Conservation (phyloP, 768 basidiomycete genomes). For the Agaricus bisporus region DNA sequence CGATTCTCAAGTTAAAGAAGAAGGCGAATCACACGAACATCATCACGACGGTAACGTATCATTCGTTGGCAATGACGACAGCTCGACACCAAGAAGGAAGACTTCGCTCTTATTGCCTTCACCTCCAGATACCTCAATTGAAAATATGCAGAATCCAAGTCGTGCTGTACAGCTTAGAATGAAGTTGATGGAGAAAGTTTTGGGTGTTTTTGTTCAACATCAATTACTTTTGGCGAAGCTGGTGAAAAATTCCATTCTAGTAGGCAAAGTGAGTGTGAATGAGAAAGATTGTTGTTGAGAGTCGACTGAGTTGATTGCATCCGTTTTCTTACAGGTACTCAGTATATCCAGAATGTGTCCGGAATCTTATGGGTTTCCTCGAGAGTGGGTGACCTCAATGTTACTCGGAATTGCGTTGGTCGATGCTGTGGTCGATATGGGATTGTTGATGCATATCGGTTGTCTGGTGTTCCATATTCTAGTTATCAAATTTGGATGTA, state of each 20-base stretch:
- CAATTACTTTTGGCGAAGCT: neutral
- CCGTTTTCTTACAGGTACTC: constrained; percentile 11
- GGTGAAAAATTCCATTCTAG: constrained; percentile 10
- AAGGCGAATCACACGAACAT: neutral
- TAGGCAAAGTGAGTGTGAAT: constrained; percentile 11
- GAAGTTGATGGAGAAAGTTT: neutral
- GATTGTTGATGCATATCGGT: constrained; percentile 8
- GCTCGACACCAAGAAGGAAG: neutral
- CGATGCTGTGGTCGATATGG: constrained; percentile 11
- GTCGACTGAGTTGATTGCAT: too few relatives aligned
- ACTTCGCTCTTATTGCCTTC: neutral
- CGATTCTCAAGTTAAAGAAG: neutral
- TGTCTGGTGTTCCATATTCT: constrained; percentile 10
- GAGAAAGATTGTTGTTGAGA: neutral
- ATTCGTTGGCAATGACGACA: neutral
- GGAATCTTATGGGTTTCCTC: constrained; percentile 3
- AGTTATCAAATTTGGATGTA: constrained; percentile 5
- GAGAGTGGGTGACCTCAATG: constrained; percentile 1
- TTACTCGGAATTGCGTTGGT: constrained; percentile 10
- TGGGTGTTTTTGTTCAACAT: neutral
- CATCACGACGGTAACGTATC: neutral
- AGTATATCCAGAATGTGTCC: constrained; percentile 11
- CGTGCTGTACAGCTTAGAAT: neutral
- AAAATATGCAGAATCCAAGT: neutral
- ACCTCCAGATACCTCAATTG: neutral